A percentile compares a stretch with the other conserved stretches of the same genome.
Conservation (phyloP, 257 asterid genomes). For the Coffea canephora region DNA sequence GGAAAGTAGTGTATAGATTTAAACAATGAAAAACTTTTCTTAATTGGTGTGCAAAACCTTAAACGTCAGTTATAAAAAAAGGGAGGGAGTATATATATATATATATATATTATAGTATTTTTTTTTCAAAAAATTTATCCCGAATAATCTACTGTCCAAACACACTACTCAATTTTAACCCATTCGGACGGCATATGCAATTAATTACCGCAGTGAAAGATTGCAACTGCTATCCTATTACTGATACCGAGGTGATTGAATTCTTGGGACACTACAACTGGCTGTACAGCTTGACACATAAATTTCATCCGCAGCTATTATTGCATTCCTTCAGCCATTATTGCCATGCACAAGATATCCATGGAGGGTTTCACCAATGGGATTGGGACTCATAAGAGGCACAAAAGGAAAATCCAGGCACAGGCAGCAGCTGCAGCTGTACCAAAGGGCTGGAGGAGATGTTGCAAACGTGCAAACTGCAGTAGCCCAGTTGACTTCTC, state of each 20-base stretch:
- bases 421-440: constrained; percentile 20
- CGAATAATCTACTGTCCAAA: too few relatives aligned
- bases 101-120: too few relatives aligned
- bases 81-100: too few relatives aligned
- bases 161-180: not conserved
- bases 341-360: not conserved
- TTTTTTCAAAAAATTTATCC: too few relatives aligned
- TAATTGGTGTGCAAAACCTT: too few relatives aligned
- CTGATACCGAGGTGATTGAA: not conserved
- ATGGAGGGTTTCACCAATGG: not conserved
- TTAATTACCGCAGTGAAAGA: constrained; percentile 1
- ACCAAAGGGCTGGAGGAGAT: constrained; percentile 18
- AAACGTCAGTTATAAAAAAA: too few relatives aligned
- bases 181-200: not conserved
- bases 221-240: not conserved
- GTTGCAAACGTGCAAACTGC: constrained; percentile 18
- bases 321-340: not conserved
- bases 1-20: too few relatives aligned
- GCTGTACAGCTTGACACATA: not conserved
- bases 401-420: not conserved
- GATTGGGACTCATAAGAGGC: not conserved
- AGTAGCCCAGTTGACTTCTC: constrained; percentile 19
- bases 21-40: too few relatives aligned
- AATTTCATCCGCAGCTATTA: not conserved
- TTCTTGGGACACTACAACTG: not conserved